phyloP scores from a whole-genome alignment of 2,329 filamentous ascomycete species.

The Cercospora zeina region DNA sequence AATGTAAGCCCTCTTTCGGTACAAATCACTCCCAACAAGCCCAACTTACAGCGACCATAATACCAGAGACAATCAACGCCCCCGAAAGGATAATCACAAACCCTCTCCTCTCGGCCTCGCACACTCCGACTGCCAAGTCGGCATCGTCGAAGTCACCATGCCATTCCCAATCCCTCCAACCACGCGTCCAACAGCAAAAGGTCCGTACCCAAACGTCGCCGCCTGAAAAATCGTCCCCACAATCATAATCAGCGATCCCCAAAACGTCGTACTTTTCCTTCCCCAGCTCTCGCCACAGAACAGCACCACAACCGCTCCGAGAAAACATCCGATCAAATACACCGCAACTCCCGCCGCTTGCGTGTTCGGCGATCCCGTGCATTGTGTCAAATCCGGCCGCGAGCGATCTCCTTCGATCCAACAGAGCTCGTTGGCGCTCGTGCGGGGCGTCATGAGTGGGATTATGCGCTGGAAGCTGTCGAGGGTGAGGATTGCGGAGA shows the following conservation, averaged over 20 bases:
- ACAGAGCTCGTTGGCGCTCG: constrained; percentile 14
- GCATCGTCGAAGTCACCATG: constrained; percentile 58
- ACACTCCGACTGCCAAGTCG: constrained; percentile 57
- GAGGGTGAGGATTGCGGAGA: constrained; percentile 37
- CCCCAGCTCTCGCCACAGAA: constrained; percentile 45
- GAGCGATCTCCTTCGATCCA: constrained; percentile 15
- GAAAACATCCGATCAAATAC: constrained; percentile 53
- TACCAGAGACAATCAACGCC: constrained; percentile 48
- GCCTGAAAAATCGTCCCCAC: constrained; percentile 46
- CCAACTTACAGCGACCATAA: constrained; percentile 78
- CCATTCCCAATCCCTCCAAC: constrained; percentile 57
- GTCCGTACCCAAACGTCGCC: constrained; percentile 43
- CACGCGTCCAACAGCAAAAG: constrained; percentile 56
- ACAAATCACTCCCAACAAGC: constrained; percentile 38
- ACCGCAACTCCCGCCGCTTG: constrained; percentile 51
- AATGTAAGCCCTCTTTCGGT: constrained; percentile 57
- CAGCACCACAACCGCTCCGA: constrained; percentile 45
- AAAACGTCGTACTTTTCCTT: constrained; percentile 47
- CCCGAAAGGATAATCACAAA: constrained; percentile 52
- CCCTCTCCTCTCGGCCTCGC: constrained; percentile 49
- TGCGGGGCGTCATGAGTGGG: constrained; percentile 17
- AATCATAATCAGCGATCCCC: constrained; percentile 45
- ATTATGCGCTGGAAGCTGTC: constrained; percentile 15
- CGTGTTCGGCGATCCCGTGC: constrained; percentile 9
- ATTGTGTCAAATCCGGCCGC: not conserved